Evolutionary conservation across 805 yeast genomes (phyloP), one percentile per base, ranked within the genome.

Genomic region (Candida maris): DNA sequence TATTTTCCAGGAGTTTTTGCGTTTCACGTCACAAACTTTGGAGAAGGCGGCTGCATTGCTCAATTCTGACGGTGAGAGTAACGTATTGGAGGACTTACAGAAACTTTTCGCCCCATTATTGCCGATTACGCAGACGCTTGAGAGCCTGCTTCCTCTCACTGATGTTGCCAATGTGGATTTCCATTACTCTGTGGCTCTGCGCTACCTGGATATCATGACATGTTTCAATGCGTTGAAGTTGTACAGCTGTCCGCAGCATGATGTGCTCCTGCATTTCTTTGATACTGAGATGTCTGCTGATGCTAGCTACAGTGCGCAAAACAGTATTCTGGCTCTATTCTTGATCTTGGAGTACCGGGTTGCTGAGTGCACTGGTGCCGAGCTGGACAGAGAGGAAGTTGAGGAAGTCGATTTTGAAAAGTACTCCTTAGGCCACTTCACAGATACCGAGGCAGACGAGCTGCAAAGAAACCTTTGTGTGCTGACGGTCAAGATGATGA

Each of bases 321-420:
- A 48, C 1, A 48, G 59, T 2, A 44, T 78, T 10, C 35, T 69
- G 38, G 52, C 62, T n/a, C 49, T 70, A 3, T 80, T 71, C 42
- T 60, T 78, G 41, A 51, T 65, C 16, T 66, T 70, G 39, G 87
- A 80, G 46, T 62, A 70, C 5, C 60, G 62, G 16, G 46, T 66
- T 9, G 77, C 78, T 0, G 59, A 53, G 29, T 24, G 56, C 1
- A 30, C 59, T n/a, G 49, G 56, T 0, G 49, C 64, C 3, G 62
- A 67, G 9, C 52, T 79, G 35, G 81, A 75, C 28, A 65, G 82
- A 46, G 63, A 61, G 16, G 79, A 68, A 22, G 63, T 67, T 15
- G 85, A 79, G 49, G 79, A 52, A 25, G 63, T 59, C 9, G 51
- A 50, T 29, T 57, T 52, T 21, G 45, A 40, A 9, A 41, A 32